Base-by-base conservation (phyloP, 768 basidiomycete species). In the Paxillus rubicundulus region DNA sequence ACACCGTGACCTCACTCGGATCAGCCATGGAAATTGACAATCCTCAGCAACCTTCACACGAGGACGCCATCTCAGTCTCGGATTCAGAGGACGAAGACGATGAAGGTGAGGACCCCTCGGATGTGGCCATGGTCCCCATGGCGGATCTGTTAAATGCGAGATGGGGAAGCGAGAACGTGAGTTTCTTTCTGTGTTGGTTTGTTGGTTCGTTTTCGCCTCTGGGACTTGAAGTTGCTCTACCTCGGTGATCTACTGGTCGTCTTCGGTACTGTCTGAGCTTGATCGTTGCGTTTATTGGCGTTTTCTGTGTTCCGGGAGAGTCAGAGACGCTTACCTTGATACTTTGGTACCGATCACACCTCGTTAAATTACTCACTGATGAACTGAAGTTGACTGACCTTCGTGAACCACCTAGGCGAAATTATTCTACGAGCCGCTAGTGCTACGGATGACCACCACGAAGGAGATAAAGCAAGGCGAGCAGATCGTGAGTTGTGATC, bases 141-240 rank as follows among this genome's bases (percentile, higher is more conserved):
- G 97, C 97, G 3, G 97, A 99, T 70, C 84, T 98, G 74, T 74
- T 99, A 45, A 99, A 99, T 62, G 97, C 96, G 10, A 81, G 85
- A 48, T 90, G 83, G 66, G 86, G 82, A 8, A 80, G 80, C 36
- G 88, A 93, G 66, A 98, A 98, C 57, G 94, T 92, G 61, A 56
- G 85, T 10, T 34, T n/a, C 30, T 3, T 44, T 21, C 17, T 34
- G 12, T 28, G 1, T 1, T 24, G 8, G 17, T 39, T 42, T 12
- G 10, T 28, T 1, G 21, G 24, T 49, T 16, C 13, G 27, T 3
- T 27, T 38, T 50, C 9, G 27, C 20, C 7, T 14, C 24, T 6
- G 24, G 17, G 30, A 14, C n/a, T 7, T 37, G 7, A 13, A 14
- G 6, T 13, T 12, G 33, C 33, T 12, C 21, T 27, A 16, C 14